These are phyloP conservation scores for Chaetomium olivaceum DNA, from an alignment of 2,329 filamentous ascomycete genomes.

Conservation along the genomic window DNA sequence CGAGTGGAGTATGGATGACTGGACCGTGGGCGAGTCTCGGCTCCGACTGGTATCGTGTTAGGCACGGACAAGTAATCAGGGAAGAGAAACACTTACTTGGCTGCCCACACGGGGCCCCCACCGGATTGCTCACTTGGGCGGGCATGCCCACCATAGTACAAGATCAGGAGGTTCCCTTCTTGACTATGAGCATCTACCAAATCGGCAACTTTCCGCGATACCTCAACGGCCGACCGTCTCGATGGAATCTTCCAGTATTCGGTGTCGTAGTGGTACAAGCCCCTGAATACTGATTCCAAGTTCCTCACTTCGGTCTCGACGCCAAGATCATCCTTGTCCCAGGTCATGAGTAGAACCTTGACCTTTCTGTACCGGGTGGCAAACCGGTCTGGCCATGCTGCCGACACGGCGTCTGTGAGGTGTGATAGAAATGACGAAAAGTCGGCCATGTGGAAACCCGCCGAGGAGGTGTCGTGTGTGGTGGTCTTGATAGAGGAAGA, in stretches of 20 bases:
- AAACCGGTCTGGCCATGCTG: slow-evolving; percentile 17
- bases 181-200: slow-evolving; percentile 17
- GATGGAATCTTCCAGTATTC: slow-evolving; percentile 29
- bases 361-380: slow-evolving; percentile 21
- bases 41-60: slow-evolving; percentile 17
- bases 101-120: slow-evolving; percentile 24
- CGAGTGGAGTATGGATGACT: slow-evolving; percentile 25
- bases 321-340: slow-evolving; percentile 24
- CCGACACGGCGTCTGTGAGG: slow-evolving; percentile 23
- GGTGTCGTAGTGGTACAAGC: slow-evolving; percentile 26
- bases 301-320: slow-evolving; percentile 17
- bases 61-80: not conserved
- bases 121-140: slow-evolving; percentile 18
- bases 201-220: slow-evolving; percentile 21
- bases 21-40: slow-evolving; percentile 21
- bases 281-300: slow-evolving; percentile 23
- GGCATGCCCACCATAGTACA: slow-evolving; percentile 29
- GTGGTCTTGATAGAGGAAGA: slow-evolving; percentile 1
- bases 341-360: slow-evolving; percentile 29
- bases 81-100: slow-evolving; percentile 15
- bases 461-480: slow-evolving; percentile 21
- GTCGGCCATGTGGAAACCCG: slow-evolving; percentile 20
- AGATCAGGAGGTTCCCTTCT: slow-evolving; percentile 25
- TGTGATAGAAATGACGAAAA: slow-evolving; percentile 13
- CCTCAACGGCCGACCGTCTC: slow-evolving; percentile 15